Percentiles rank a stretch among this genome's conserved stretches.
phyloP scores from a whole-genome alignment of 352 stramenopile species.

The Globisporangium canariense region DNA sequence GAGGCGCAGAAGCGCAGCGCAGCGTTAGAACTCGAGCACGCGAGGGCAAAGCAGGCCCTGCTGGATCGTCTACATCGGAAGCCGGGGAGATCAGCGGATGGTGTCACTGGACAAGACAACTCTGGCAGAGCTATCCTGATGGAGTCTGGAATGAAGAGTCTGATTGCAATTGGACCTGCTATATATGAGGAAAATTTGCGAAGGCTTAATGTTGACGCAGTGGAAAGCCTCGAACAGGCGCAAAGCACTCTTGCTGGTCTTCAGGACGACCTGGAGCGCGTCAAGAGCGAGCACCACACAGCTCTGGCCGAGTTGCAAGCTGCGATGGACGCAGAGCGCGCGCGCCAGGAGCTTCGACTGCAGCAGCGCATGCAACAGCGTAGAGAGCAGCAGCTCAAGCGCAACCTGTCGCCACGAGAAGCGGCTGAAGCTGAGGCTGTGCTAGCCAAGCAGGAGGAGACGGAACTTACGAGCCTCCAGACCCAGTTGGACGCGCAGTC shows the following conservation, averaged over 20 bases:
- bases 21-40: background rate
- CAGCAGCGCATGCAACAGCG: slow-evolving; percentile 4
- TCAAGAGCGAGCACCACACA: background rate
- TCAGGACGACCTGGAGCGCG: background rate
- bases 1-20: background rate
- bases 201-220: background rate
- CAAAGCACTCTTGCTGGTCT: background rate
- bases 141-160: background rate
- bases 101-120: background rate
- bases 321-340: background rate
- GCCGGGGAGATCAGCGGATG: background rate
- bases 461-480: background rate
- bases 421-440: background rate
- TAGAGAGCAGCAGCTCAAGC: slow-evolving; percentile 5
- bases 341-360: background rate
- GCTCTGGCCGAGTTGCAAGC: background rate
- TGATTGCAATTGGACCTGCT: background rate
- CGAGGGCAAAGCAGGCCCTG: background rate
- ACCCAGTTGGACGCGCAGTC: slow-evolving; percentile 4
- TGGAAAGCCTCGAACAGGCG: background rate
- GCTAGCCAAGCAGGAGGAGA: slow-evolving; percentile 1
- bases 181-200: background rate
- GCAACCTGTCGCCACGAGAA: background rate
- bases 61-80: background rate
- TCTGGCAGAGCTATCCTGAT: background rate